Evolutionary conservation across 345 rosid species (phyloP), one percentile per base, ranked within the genome.

Genomic region (Lepidium didymum): DNA sequence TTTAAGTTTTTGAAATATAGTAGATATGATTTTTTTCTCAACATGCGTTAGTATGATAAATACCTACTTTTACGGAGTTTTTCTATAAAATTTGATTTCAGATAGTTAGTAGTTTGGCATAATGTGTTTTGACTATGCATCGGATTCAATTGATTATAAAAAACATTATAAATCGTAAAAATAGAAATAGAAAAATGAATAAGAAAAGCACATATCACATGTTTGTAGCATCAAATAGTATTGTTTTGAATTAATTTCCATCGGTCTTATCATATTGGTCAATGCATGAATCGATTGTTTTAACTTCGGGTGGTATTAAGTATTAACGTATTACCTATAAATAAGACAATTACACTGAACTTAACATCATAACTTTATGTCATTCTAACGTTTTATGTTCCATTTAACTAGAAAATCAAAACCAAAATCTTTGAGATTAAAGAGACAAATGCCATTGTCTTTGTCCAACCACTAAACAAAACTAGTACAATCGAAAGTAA

Each of bases 391-490:
- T 66, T 67, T 67, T 43, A 36, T 46, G 36, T 54, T 44, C 40
- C 36, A 43, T 45, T n/a, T n/a, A n/a, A n/a, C n/a, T n/a, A n/a
- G n/a, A n/a, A n/a, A n/a, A n/a, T n/a, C n/a, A n/a, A n/a, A n/a
- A n/a, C n/a, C n/a, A n/a, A n/a, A 65, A 65, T 58, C 62, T 34
- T 38, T 42, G 43, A 53, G 43, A 54, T 37, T 60, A 13, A 35
- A 45, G 68, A 43, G 53, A 52, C 59, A 73, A 29, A 67, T 68
- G 69, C 64, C 64, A 74, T 45, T 67, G 73, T 74, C 69, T 62
- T 44, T 68, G 46, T 73, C 72, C 55, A 66, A 35, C 72, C 34
- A 73, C 77, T 66, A 67, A 72, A 73, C 77, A 58, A 67, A 72
- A 66, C 41, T 37, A 66, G 56, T 42, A 58, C 62, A 58, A 65